Evolutionary conservation across 805 yeast species (phyloP).

Genomic region (Suhomyces sp.): DNA sequence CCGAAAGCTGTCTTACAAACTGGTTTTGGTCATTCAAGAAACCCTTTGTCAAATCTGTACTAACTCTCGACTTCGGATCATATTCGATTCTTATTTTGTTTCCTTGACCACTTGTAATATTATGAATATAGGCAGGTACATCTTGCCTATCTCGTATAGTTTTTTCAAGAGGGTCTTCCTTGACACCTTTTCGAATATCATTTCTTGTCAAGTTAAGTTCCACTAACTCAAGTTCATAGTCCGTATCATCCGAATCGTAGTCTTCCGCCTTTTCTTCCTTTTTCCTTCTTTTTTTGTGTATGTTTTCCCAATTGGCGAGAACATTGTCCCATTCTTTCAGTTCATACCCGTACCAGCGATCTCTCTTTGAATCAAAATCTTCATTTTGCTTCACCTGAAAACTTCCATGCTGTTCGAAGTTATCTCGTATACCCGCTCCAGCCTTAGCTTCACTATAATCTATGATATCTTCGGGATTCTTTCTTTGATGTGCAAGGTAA

Average conservation of each 20-base stretch:
- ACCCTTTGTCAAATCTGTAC: conserved; percentile 27
- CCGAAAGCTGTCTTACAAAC: conserved; percentile 54
- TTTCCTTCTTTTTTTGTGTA: conserved; percentile 20
- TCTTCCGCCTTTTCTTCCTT: conserved; percentile 5
- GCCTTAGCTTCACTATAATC: conserved; percentile 52
- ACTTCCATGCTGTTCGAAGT: conserved; percentile 19
- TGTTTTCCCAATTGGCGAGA: conserved; percentile 45
- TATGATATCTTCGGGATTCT: conserved; percentile 36
- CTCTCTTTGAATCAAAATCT: conserved; percentile 71
- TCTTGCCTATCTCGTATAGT: conserved; percentile 69
- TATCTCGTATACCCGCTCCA: conserved; percentile 60
- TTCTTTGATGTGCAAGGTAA: conserved; percentile 58
- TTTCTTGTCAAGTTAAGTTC: conserved; percentile 33
- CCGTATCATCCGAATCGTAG: conserved; percentile 36
- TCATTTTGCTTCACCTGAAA: conserved; percentile 22
- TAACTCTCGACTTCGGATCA: conserved; percentile 53
- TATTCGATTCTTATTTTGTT: conserved; percentile 37
- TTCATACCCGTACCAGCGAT: conserved; percentile 81
- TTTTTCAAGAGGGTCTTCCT: conserved; percentile 40
- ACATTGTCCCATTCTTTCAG: conserved; percentile 58
- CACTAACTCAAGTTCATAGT: conserved; percentile 39
- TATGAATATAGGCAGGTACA: conserved; percentile 63
- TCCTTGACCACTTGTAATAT: conserved; percentile 29
- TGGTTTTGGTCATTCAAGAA: conserved; percentile 40
- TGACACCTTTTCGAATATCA: conserved; percentile 22